Conservation (phyloP, 352 stramenopile genomes). For the Globisporangium nodosum region DNA sequence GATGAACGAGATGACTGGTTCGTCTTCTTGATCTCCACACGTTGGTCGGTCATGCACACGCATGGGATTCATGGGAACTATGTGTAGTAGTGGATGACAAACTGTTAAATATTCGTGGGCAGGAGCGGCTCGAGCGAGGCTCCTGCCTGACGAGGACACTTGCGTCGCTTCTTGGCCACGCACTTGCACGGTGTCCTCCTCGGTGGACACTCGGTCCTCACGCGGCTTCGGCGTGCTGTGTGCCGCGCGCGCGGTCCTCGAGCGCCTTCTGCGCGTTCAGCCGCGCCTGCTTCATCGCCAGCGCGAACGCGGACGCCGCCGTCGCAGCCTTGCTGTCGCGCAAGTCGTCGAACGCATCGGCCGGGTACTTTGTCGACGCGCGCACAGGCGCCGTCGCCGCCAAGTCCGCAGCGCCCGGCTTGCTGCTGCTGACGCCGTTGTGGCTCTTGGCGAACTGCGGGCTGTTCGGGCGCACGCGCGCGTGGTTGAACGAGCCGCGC, state of each 20-base stretch:
- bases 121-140: no score
- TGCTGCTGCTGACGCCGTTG: not conserved
- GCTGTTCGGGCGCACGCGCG: conserved; percentile 12
- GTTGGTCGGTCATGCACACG: no score
- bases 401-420: not conserved
- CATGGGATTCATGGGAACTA: no score
- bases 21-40: no score
- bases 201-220: not conserved
- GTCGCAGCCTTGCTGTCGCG: conserved; percentile 16
- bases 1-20: no score
- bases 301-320: conserved; percentile 59
- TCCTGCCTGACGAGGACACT: not conserved
- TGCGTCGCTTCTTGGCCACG: no score
- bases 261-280: conserved; percentile 64
- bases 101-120: no score
- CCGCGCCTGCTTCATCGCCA: conserved; percentile 75
- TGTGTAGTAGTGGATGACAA: no score
- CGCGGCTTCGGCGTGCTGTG: not conserved
- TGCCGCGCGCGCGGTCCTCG: conserved; percentile 28
- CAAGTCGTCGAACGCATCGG: not conserved
- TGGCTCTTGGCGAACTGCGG: conserved; percentile 2
- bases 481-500: conserved; percentile 6
- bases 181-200: no score
- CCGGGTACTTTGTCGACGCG: not conserved
- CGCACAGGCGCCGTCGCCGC: not conserved